Base-by-base conservation (phyloP, 1,139 yeast species). In the Scheffersomyces lignicola region DNA sequence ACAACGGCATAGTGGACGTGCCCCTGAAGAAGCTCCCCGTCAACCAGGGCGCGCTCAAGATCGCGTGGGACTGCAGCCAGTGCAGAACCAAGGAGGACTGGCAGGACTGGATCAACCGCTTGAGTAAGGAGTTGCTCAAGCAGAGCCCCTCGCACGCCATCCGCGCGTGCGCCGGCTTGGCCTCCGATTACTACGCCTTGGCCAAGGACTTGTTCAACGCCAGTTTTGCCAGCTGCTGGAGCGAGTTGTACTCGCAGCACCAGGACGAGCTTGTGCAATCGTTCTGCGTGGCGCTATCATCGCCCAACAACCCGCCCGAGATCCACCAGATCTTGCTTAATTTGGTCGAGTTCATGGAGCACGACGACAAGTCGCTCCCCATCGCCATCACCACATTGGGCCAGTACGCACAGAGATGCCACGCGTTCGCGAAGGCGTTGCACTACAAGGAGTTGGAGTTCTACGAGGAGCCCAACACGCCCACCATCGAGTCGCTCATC, bases 211-310 rank as follows among this genome's bases (percentile, higher is more conserved):
- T 94, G 36, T 94, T 94, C 65, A 94, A 94, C 56, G 90, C 96
- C 18, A 86, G 96, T 53, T 94, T 94, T 69, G 90, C 94, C 21
- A 85, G 96, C 52, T 90, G 97, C 47, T 94, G 98, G 98, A 80
- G 83, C 40, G 97, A 90, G 48, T 68, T 94, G 16, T 88, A 87
- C 49, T 85, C 90, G n/a, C 92, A 85, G 43, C 85, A 88, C 49
- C 96, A 89, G 56, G 96, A 89, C 43, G 97, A 90, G 47, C 68
- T 94, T 29, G 89, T 90, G 1, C 85, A 84, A 48, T 78, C 96
- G 1, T 73, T 94, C 32, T 89, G 95, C 52, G 73, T 82, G 35
- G 98, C 97, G 0, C 69, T 92, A 42, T 84, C 90, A 1, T 83
- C 96, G 0, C 87, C 95, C 1, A 87, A 90, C 47, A 88, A 88